Percentiles rank a stretch among this genome's conserved stretches.
phyloP scores from a whole-genome alignment of 441 rosid species.

The Geranium incanum region DNA sequence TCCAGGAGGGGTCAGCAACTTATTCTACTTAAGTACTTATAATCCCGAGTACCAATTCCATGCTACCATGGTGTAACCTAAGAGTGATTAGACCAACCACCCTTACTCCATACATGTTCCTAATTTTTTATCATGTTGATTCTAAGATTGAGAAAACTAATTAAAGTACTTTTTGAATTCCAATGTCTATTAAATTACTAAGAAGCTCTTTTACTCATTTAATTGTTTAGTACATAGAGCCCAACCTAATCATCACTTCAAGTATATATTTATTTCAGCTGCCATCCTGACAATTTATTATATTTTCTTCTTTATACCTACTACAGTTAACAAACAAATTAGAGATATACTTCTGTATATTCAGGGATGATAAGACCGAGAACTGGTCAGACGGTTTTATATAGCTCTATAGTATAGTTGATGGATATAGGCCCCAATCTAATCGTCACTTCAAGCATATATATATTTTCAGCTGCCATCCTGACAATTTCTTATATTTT shows the following conservation, averaged over 20 bases:
- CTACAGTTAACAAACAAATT: constrained; percentile 10
- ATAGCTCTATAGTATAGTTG: background rate
- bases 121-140: too few species aligned
- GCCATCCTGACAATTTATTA: background rate
- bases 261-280: background rate
- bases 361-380: constrained; percentile 13
- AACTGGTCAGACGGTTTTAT: constrained; percentile 6
- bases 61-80: too few species aligned
- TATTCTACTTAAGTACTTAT: too few species aligned
- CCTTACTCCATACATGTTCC: too few species aligned
- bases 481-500: background rate
- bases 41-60: too few species aligned
- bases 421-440: background rate
- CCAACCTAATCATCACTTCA: background rate
- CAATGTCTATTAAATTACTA: background rate
- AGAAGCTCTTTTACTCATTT: background rate
- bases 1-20: too few species aligned
- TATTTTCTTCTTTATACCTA: background rate
- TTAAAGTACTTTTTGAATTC: background rate
- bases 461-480: background rate
- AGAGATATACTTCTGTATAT: background rate
- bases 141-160: background rate
- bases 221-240: background rate
- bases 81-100: too few species aligned
- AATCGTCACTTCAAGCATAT: background rate